Base-by-base conservation (phyloP, 2,329 filamentous ascomycete genomes). In the Exophiala sideris region DNA sequence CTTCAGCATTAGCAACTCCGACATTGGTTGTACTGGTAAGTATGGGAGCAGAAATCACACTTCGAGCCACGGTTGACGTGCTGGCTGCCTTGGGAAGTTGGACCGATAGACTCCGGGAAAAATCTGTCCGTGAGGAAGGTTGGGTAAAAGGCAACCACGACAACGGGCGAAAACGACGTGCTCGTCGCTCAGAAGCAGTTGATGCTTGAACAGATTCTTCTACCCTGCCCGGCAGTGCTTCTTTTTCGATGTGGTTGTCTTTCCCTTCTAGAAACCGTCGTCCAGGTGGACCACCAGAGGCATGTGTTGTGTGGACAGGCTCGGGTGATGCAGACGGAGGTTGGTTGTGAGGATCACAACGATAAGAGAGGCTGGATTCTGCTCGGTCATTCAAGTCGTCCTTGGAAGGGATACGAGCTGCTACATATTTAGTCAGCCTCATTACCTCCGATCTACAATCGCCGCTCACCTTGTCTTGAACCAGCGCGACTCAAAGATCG, bases 21-120 rank as follows among this genome's bases (percentile, higher is more conserved):
- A 54, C 48, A 42, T 64, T 64, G 39, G 61, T 61, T 20, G 62
- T 63, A 36, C 61, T 64, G 32, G 59, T 63, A 16, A 64, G 58
- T 24, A 61, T 46, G n/a, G 62, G 62, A 39, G 54, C 54, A 29
- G 61, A 62, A 6, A 63, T 63, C n/a, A 59, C 49, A 40, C 62
- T 63, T 36, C 52, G 57, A 24, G 58, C 53, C 45, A 63, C 53
- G 5, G 62, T 60, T 18, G 62, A 60, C 11, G 60, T 48, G 52
- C 57, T 63, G 12, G 45, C 32, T 18, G 48, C 50, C 36, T 61
- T 56, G 21, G 60, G 56, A 16, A 64, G 56, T 7, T 59, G 56
- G 21, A 53, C 29, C 33, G 61, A 61, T 12, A 38, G 41, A 39
- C 60, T 62, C 18, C 56, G 58, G 48, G 52, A 45, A 12, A 51